Conservation (phyloP, 352 stramenopile genomes). For the Phytophthora chlamydospora region DNA sequence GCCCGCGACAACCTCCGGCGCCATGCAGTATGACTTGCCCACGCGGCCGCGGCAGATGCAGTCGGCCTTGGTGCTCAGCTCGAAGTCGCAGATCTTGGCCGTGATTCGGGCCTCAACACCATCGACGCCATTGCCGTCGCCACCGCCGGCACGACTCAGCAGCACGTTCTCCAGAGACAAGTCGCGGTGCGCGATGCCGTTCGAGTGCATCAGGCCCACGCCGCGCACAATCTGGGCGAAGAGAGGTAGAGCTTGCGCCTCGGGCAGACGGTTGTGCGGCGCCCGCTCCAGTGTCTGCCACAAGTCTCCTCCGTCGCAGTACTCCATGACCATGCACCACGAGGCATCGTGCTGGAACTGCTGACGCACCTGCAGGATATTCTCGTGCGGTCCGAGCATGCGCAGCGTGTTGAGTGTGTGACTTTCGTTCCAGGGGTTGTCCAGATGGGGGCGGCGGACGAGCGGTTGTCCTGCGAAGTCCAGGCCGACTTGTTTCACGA, state of each 20-base stretch:
- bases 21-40: conserved; percentile 67
- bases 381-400: conserved; percentile 36
- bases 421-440: conserved; percentile 54
- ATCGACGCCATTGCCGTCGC: too few relatives aligned
- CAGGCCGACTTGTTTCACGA: conserved; percentile 44
- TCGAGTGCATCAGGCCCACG: conserved; percentile 42
- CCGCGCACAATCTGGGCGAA: conserved; percentile 42
- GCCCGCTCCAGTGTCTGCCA: conserved; percentile 36
- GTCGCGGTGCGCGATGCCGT: conserved; percentile 58
- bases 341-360: conserved; percentile 52
- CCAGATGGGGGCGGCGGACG: conserved; percentile 19
- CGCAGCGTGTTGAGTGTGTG: conserved; percentile 32
- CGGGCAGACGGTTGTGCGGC: conserved; percentile 27
- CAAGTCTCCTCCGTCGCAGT: conserved; percentile 55
- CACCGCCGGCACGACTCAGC: too few relatives aligned
- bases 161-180: conserved; percentile 59
- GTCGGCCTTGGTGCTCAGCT: conserved; percentile 39
- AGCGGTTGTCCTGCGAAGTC: conserved; percentile 27
- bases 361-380: conserved; percentile 48
- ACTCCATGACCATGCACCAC: conserved; percentile 65
- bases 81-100: conserved; percentile 65
- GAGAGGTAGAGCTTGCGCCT: conserved; percentile 27
- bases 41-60: conserved; percentile 13
- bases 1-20: conserved; percentile 49
- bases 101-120: too few relatives aligned